Conservation (phyloP, 106 monocot species). For the Posidonia australis region DNA sequence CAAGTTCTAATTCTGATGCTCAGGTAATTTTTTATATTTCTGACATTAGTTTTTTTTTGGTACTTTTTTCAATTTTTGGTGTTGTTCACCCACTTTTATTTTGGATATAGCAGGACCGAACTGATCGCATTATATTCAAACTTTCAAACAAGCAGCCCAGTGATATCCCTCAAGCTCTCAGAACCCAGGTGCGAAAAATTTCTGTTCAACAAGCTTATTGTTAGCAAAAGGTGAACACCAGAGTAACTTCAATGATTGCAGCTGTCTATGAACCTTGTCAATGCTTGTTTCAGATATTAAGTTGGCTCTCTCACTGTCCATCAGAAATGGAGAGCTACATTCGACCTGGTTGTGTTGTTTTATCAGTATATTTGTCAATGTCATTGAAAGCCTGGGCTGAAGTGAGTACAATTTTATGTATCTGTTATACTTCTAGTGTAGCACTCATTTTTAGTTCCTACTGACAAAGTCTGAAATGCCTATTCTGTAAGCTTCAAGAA, state of each 20-base stretch:
- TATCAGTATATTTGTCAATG: slow-evolving; percentile 79
- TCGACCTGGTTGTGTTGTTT: slow-evolving; percentile 80
- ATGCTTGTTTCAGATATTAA: slow-evolving; percentile 41
- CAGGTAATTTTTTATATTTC: slow-evolving; percentile 34
- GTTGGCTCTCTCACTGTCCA: slow-evolving; percentile 82
- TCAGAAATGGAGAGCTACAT: slow-evolving; percentile 95
- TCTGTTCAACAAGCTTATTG: not conserved
- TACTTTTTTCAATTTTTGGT: not conserved
- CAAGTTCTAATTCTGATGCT: slow-evolving; percentile 58
- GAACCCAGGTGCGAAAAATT: slow-evolving; percentile 36
- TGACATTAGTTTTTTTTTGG: not conserved
- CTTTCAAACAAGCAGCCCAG: slow-evolving; percentile 86
- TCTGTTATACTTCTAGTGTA: not conserved
- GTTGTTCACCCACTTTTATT: not conserved
- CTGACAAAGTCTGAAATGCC: not conserved
- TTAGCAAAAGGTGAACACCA: too few species aligned
- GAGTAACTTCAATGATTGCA: too few species aligned
- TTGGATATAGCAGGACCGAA: slow-evolving; percentile 55
- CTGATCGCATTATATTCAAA: slow-evolving; percentile 81
- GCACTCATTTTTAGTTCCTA: not conserved
- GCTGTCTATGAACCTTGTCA: not conserved
- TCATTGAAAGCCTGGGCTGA: slow-evolving; percentile 61
- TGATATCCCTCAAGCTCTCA: slow-evolving; percentile 53
- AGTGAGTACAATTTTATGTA: slow-evolving; percentile 17
- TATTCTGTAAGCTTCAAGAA: slow-evolving; percentile 58